Percentiles rank a stretch among this genome's conserved stretches.
These are phyloP conservation scores for Aspergillus sp. DNA, from an alignment of 2,329 filamentous ascomycete genomes.

Conservation along the genomic window DNA sequence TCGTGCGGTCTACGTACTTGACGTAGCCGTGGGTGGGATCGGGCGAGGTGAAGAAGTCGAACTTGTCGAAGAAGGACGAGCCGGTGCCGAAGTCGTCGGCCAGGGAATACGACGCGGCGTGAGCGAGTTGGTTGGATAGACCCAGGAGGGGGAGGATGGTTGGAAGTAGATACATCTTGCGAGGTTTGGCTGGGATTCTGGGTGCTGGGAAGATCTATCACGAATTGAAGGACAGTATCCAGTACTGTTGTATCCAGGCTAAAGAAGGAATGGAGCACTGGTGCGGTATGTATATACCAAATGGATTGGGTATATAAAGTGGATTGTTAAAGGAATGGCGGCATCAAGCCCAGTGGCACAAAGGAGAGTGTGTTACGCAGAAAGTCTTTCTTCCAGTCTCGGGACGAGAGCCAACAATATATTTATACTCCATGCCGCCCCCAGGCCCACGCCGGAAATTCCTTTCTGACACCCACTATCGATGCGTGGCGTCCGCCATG, in stretches of 20 bases:
- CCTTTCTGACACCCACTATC: constrained; percentile 2
- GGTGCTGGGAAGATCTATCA: background rate
- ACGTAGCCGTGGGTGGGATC: constrained; percentile 79
- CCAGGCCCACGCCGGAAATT: background rate
- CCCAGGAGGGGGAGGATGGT: constrained; percentile 27
- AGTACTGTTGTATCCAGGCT: background rate
- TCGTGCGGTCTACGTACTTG: constrained; percentile 60
- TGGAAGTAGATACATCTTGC: constrained; percentile 27
- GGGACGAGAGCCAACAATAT: background rate
- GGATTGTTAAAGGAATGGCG: constrained; percentile 1
- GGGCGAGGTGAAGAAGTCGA: constrained; percentile 49
- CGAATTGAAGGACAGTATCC: background rate
- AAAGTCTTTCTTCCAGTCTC: background rate
- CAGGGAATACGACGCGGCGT: constrained; percentile 39
- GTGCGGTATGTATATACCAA: background rate
- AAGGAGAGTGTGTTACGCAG: background rate
- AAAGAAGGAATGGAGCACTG: background rate
- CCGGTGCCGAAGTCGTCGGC: constrained; percentile 48
- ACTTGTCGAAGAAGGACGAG: constrained; percentile 52
- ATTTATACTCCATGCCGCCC: constrained; percentile 5
- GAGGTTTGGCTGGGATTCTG: background rate
- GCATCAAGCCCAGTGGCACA: background rate
- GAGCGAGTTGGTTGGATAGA: constrained; percentile 29
- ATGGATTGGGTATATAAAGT: background rate
- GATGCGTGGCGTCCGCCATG: constrained; percentile 19